Conservation (phyloP, 2,329 filamentous ascomycete species). For the Pseudonectria buxi region DNA sequence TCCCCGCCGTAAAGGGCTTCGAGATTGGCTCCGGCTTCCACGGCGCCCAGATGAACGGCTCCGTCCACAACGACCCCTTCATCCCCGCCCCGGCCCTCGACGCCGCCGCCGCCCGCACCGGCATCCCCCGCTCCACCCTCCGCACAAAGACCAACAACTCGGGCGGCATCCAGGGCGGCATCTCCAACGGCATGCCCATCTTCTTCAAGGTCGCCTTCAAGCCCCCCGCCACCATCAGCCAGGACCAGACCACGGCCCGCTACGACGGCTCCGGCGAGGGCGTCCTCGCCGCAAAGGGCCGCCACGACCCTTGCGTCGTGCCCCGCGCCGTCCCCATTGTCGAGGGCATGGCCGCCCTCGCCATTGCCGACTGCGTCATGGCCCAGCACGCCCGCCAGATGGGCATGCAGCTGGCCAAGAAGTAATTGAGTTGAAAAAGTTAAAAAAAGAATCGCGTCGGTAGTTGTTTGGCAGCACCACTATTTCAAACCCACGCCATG, state of each 20-base stretch:
- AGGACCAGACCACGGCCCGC: slow-evolving; percentile 75
- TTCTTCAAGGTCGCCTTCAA: slow-evolving; percentile 97
- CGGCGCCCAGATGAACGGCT: slow-evolving; percentile 79
- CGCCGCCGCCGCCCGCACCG: slow-evolving; percentile 36
- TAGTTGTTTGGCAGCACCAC: too few relatives aligned
- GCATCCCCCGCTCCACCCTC: slow-evolving; percentile 46
- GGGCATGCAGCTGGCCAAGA: slow-evolving; percentile 22
- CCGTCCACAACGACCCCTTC: slow-evolving; percentile 78
- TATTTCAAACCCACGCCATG: too few relatives aligned
- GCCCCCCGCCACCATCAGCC: slow-evolving; percentile 85
- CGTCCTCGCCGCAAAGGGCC: slow-evolving; percentile 79
- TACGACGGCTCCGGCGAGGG: slow-evolving; percentile 69
- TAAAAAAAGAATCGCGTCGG: too few relatives aligned
- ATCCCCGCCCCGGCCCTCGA: slow-evolving; percentile 32
- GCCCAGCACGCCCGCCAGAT: slow-evolving; percentile 63
- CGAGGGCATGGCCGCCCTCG: slow-evolving; percentile 84
- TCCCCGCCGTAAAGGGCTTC: slow-evolving; percentile 92
- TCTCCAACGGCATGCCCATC: slow-evolving; percentile 86
- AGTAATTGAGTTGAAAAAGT: too few relatives aligned
- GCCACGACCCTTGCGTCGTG: slow-evolving; percentile 91
- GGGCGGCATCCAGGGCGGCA: slow-evolving; percentile 91
- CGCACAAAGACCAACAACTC: slow-evolving; percentile 89
- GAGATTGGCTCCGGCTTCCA: slow-evolving; percentile 91
- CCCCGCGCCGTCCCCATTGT: slow-evolving; percentile 82
- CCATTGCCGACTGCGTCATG: slow-evolving; percentile 80